Percentiles rank a stretch among this genome's conserved stretches.
phyloP scores from a whole-genome alignment of 2,329 filamentous ascomycete species.

The Phoma herbarum region DNA sequence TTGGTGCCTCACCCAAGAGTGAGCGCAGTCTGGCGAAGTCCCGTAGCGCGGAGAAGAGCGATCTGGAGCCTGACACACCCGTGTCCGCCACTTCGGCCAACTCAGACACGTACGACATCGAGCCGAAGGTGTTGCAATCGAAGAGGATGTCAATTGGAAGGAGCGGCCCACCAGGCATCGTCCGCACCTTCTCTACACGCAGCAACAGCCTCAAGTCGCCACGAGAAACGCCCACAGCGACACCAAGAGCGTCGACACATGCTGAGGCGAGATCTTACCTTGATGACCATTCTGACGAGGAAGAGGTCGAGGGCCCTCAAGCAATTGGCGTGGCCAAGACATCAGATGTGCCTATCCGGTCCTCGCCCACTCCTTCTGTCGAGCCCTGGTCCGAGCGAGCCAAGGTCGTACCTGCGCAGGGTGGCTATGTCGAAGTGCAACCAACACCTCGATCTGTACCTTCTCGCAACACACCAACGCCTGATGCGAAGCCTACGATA shows the following conservation, averaged over 20 bases:
- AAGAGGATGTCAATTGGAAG: slow-evolving; percentile 50
- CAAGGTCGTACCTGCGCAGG: slow-evolving; percentile 29
- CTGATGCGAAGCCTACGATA: slow-evolving; percentile 31
- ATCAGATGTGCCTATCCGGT: slow-evolving; percentile 50
- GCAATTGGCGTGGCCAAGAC: slow-evolving; percentile 56
- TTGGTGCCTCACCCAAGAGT: slow-evolving; percentile 31
- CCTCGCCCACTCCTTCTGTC: slow-evolving; percentile 38
- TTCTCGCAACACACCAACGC: slow-evolving; percentile 40
- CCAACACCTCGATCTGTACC: slow-evolving; percentile 34
- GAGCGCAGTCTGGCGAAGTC: slow-evolving; percentile 25
- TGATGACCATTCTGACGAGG: slow-evolving; percentile 42
- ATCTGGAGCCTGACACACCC: slow-evolving; percentile 29
- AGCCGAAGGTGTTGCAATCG: slow-evolving; percentile 44
- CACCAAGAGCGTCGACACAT: slow-evolving; percentile 24
- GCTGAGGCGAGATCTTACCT: slow-evolving; percentile 40
- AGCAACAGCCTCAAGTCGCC: slow-evolving; percentile 40
- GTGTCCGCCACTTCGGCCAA: slow-evolving; percentile 19
- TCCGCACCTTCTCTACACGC: slow-evolving; percentile 47
- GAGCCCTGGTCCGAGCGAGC: slow-evolving; percentile 29
- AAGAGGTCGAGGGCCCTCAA: slow-evolving; percentile 29
- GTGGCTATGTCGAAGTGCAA: slow-evolving; percentile 40
- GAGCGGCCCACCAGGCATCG: slow-evolving; percentile 42
- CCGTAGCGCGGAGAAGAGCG: slow-evolving; percentile 21
- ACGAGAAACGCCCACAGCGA: slow-evolving; percentile 29
- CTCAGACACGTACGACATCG: slow-evolving; percentile 33